A percentile compares a stretch with the other conserved stretches of the same genome.
phyloP scores from a whole-genome alignment of 2,329 filamentous ascomycete species.

The Penicillium thymicola region DNA sequence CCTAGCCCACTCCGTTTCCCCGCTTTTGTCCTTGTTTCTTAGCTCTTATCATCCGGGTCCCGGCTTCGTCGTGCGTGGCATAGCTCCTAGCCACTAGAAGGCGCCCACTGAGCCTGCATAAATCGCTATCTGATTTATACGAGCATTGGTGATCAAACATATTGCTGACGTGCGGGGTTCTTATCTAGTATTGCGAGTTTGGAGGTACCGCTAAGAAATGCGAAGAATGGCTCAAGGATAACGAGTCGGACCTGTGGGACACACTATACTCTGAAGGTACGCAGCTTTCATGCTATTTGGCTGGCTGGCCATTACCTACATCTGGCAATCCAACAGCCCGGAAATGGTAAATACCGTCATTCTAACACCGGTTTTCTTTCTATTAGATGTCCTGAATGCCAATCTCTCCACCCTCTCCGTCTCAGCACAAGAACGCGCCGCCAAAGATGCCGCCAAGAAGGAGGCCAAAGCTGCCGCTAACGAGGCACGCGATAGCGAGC shows the following conservation, averaged over 20 bases:
- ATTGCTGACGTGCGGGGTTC: conserved; percentile 16
- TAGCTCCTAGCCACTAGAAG: background rate
- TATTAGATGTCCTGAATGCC: conserved; percentile 71
- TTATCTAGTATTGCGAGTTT: conserved; percentile 99
- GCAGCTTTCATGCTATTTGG: background rate
- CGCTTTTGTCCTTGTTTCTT: background rate
- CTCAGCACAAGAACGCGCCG: conserved; percentile 89
- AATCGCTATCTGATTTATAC: background rate
- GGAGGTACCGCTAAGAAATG: conserved; percentile 96
- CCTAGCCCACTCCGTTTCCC: background rate
- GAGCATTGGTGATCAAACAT: background rate
- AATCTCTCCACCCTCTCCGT: conserved; percentile 82
- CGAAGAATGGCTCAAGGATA: conserved; percentile 85
- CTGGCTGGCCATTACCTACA: background rate
- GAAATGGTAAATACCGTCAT: background rate
- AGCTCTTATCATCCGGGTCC: background rate
- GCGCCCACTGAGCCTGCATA: background rate
- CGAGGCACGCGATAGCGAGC: conserved; percentile 78
- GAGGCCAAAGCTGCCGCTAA: conserved; percentile 86
- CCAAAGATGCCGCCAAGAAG: conserved; percentile 96
- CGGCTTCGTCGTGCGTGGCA: conserved; percentile 1
- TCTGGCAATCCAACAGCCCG: background rate
- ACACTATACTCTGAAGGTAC: conserved; percentile 82
- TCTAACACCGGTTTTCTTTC: background rate
- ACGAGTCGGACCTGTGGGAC: conserved; percentile 70